These are phyloP conservation scores for Fistulinella prunicolor DNA, from an alignment of 768 basidiomycete genomes.

Conservation along the genomic window DNA sequence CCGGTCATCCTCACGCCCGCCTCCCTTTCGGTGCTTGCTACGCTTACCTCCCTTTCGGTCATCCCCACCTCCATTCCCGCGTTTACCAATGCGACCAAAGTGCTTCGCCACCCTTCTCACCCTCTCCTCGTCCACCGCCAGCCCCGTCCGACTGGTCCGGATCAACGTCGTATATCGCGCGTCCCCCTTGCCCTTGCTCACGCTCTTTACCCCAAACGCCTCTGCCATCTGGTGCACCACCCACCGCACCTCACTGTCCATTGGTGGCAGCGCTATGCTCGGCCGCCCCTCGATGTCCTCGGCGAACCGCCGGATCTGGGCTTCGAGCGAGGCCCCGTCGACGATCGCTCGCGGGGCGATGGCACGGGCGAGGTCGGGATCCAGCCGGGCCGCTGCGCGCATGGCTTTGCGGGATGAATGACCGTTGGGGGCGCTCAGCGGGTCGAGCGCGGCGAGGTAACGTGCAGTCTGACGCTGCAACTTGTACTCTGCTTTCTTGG, in stretches of 20 bases:
- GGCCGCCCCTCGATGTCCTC: slow-evolving; percentile 47
- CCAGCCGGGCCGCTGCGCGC: slow-evolving; percentile 51
- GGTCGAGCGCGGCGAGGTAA: slow-evolving; percentile 58
- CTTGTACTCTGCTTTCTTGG: slow-evolving; percentile 78
- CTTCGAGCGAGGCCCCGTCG: slow-evolving; percentile 65
- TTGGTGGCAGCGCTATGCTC: slow-evolving; percentile 73
- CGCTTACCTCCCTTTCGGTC: neutral
- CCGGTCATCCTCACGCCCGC: neutral
- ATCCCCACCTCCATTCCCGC: neutral
- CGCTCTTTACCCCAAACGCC: slow-evolving; percentile 74
- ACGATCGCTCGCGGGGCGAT: slow-evolving; percentile 47
- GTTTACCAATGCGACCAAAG: slow-evolving; percentile 24
- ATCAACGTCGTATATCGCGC: slow-evolving; percentile 72
- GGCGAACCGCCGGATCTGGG: slow-evolving; percentile 70
- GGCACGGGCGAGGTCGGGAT: slow-evolving; percentile 35
- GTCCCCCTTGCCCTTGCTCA: slow-evolving; percentile 69
- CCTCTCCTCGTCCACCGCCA: slow-evolving; percentile 56
- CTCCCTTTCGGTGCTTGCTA: neutral
- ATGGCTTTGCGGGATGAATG: slow-evolving; percentile 60
- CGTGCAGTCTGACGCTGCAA: slow-evolving; percentile 55
- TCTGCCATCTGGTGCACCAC: slow-evolving; percentile 76
- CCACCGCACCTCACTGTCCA: slow-evolving; percentile 68
- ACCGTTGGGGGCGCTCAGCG: slow-evolving; percentile 56
- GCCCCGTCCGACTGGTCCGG: slow-evolving; percentile 62
- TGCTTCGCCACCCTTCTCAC: slow-evolving; percentile 44